A percentile compares a stretch with the other conserved stretches of the same genome.
These are phyloP conservation scores for Ophiostoma montium DNA, from an alignment of 2,329 filamentous ascomycete genomes.

Conservation along the genomic window DNA sequence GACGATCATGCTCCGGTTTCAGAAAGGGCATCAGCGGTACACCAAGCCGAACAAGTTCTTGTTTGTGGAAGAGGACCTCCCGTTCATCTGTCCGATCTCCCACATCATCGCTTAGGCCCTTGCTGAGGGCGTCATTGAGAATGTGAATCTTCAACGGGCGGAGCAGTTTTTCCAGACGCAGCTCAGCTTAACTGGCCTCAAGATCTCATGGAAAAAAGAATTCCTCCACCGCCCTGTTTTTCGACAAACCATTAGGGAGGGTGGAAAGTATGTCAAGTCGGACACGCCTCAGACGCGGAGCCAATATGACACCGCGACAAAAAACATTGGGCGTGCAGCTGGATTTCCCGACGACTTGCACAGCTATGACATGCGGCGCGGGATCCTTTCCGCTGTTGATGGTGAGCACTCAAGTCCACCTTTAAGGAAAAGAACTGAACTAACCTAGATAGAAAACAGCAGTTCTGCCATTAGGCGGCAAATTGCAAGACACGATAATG, in stretches of 20 bases:
- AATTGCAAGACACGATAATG: not conserved
- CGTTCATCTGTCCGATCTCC: not conserved
- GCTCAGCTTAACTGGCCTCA: slow-evolving; percentile 6
- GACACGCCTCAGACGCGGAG: not conserved
- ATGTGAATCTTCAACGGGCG: slow-evolving; percentile 7
- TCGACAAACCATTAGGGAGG: not conserved
- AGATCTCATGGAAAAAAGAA: not conserved
- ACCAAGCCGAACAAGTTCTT: not conserved
- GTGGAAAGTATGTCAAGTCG: not conserved
- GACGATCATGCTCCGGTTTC: not conserved
- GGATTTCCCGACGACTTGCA: not conserved
- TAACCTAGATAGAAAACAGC: not conserved
- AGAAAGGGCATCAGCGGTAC: not conserved
- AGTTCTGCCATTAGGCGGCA: not conserved
- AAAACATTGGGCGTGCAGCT: not conserved
- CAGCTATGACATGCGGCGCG: not conserved
- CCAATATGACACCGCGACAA: not conserved
- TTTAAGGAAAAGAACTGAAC: not conserved
- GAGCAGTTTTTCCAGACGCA: slow-evolving; percentile 9
- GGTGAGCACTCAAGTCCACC: not conserved
- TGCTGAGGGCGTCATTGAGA: slow-evolving; percentile 5
- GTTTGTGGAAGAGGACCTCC: not conserved
- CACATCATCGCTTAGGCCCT: slow-evolving; percentile 9
- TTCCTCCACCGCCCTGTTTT: not conserved
- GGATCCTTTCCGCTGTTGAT: not conserved